A percentile compares a stretch with the other conserved stretches of the same genome.
phyloP scores from a whole-genome alignment of 2,329 filamentous ascomycete genomes.

The Alternaria solani region DNA sequence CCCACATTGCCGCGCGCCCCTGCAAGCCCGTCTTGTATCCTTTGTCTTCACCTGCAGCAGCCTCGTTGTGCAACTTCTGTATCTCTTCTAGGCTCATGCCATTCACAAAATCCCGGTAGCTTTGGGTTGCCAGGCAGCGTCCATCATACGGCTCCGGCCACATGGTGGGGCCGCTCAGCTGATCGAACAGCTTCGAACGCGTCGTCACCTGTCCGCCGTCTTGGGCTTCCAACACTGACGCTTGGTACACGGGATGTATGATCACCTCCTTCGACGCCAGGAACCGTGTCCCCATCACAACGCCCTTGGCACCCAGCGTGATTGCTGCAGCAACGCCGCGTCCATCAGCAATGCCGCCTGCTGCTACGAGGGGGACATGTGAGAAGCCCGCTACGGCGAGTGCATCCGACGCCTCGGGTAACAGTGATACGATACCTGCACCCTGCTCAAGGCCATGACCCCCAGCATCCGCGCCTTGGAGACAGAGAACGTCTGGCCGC shows the following conservation, averaged over 20 bases:
- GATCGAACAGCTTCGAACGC: slow-evolving; percentile 61
- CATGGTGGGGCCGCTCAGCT: slow-evolving; percentile 62
- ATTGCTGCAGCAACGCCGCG: slow-evolving; percentile 66
- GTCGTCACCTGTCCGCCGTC: slow-evolving; percentile 62
- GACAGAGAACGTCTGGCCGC: slow-evolving; percentile 65
- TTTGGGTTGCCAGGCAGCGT: slow-evolving; percentile 64
- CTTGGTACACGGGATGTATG: slow-evolving; percentile 55
- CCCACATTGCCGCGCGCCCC: slow-evolving; percentile 64
- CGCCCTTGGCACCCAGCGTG: slow-evolving; percentile 62
- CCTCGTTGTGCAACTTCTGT: slow-evolving; percentile 55
- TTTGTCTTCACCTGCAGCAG: slow-evolving; percentile 56
- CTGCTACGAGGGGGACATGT: slow-evolving; percentile 57
- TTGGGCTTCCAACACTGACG: slow-evolving; percentile 55
- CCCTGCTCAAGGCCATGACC: slow-evolving; percentile 68
- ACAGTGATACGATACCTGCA: slow-evolving; percentile 63
- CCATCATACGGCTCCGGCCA: slow-evolving; percentile 69
- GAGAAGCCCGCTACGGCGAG: slow-evolving; percentile 47
- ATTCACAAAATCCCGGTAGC: slow-evolving; percentile 51
- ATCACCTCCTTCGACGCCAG: slow-evolving; percentile 61
- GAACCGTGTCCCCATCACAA: slow-evolving; percentile 71
- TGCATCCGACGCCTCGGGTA: slow-evolving; percentile 65
- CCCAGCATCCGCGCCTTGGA: slow-evolving; percentile 70
- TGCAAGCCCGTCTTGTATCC: slow-evolving; percentile 60
- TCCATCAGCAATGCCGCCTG: slow-evolving; percentile 68
- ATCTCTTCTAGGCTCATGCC: slow-evolving; percentile 56